phyloP scores from a whole-genome alignment of 805 yeast species.

The Zygosaccharomyces gambellarensis region DNA sequence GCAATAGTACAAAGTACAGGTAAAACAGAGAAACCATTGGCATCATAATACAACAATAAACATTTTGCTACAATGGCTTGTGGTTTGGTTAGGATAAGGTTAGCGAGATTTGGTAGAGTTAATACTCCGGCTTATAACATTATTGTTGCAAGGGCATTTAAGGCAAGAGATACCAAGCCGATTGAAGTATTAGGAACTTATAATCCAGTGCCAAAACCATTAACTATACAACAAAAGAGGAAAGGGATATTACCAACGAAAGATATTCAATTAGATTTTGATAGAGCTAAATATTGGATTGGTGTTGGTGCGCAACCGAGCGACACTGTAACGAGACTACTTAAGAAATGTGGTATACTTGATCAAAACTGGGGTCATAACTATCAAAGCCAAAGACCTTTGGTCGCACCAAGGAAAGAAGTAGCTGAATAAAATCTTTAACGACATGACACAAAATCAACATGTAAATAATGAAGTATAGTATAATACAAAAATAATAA shows the following conservation, averaged over 20 bases:
- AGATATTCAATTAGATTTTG: slow-evolving; percentile 78
- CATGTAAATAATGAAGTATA: slow-evolving; percentile 4
- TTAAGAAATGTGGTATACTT: slow-evolving; percentile 68
- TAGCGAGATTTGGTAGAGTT: slow-evolving; percentile 89
- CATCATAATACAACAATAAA: background rate
- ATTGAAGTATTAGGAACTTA: slow-evolving; percentile 94
- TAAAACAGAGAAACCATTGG: background rate
- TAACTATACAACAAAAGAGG: slow-evolving; percentile 48
- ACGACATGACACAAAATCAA: background rate
- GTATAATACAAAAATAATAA: background rate
- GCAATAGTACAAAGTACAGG: background rate
- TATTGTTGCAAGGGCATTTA: slow-evolving; percentile 70
- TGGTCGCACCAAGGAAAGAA: slow-evolving; percentile 24
- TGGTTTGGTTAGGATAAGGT: slow-evolving; percentile 78
- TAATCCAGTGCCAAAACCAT: slow-evolving; percentile 72
- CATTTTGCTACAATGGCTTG: slow-evolving; percentile 29
- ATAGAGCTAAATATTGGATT: slow-evolving; percentile 90
- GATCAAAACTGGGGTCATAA: slow-evolving; percentile 28
- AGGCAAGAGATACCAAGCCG: slow-evolving; percentile 85
- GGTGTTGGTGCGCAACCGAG: slow-evolving; percentile 97
- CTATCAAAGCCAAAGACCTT: slow-evolving; percentile 15
- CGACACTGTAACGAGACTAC: slow-evolving; percentile 67
- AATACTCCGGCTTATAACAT: slow-evolving; percentile 87
- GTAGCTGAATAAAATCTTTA: slow-evolving; percentile 14
- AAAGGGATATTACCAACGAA: slow-evolving; percentile 60